phyloP scores from a whole-genome alignment of 176 grass and related monocot species.

The Pontederia paniculata region DNA sequence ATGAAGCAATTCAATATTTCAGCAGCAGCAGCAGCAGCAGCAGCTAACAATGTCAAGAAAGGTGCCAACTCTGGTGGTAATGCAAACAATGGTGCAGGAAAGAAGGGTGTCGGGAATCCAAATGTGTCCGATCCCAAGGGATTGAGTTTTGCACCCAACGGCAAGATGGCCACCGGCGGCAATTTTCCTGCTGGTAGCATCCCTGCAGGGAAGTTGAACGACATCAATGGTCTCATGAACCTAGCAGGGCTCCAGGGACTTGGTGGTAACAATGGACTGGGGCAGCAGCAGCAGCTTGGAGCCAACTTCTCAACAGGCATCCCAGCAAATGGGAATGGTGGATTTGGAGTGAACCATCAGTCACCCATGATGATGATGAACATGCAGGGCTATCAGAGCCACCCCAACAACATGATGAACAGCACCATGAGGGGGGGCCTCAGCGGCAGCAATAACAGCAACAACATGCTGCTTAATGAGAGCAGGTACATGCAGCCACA shows the following conservation, averaged over 20 bases:
- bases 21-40: neutral
- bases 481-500: constrained; percentile 46
- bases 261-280: neutral
- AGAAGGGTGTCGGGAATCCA: constrained; percentile 29
- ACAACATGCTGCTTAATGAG: constrained; percentile 68
- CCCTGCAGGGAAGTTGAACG: constrained; percentile 5
- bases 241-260: constrained; percentile 33
- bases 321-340: constrained; percentile 15
- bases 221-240: constrained; percentile 49
- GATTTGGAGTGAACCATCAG: constrained; percentile 46
- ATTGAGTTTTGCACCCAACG: constrained; percentile 33
- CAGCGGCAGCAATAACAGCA: neutral
- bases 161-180: constrained; percentile 32
- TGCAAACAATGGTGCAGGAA: constrained; percentile 29
- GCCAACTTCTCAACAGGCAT: neutral
- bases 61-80: constrained; percentile 10
- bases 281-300: neutral
- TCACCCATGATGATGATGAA: constrained; percentile 50
- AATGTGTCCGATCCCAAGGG: constrained; percentile 22
- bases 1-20: constrained; percentile 63
- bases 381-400: constrained; percentile 42
- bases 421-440: constrained; percentile 15
- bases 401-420: constrained; percentile 51
- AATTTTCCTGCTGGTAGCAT: neutral
- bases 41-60: constrained; percentile 31